Conservation (phyloP, 1,284 basidiomycete genomes). For the Trichosporon sp. region DNA sequence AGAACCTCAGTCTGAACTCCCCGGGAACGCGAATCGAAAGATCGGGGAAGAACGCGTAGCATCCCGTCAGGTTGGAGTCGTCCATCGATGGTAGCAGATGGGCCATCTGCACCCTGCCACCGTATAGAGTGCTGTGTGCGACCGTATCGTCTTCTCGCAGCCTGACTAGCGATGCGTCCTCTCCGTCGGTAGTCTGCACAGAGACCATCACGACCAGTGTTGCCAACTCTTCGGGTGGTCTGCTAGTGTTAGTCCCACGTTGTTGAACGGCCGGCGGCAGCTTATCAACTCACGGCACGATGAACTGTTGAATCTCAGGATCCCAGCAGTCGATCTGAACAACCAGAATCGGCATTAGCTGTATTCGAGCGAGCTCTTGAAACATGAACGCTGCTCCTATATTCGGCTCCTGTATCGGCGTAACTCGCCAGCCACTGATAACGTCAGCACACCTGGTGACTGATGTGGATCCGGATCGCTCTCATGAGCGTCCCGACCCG, state of each 20-base stretch:
- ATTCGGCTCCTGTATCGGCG: slow-evolving; percentile 1
- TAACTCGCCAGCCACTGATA: slow-evolving; percentile 1
- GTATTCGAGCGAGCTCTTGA: not conserved
- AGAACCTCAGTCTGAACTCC: not conserved
- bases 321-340: slow-evolving; percentile 3
- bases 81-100: not conserved
- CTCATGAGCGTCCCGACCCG: not conserved
- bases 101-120: not conserved
- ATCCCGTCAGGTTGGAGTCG: not conserved
- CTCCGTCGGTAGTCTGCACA: not conserved
- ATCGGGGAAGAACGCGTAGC: slow-evolving; percentile 3
- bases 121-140: not conserved
- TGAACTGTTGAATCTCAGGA: not conserved
- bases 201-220: not conserved
- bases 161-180: not conserved
- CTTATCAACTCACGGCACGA: not conserved
- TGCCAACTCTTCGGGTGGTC: not conserved
- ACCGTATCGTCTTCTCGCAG: not conserved
- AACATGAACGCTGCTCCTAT: not conserved
- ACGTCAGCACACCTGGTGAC: not conserved
- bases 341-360: not conserved
- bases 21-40: not conserved
- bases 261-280: not conserved
- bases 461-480: not conserved
- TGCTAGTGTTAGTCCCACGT: not conserved